Evolutionary conservation across 176 grass and related monocot genomes (phyloP).

Genomic region (Oryza rufipogon): DNA sequence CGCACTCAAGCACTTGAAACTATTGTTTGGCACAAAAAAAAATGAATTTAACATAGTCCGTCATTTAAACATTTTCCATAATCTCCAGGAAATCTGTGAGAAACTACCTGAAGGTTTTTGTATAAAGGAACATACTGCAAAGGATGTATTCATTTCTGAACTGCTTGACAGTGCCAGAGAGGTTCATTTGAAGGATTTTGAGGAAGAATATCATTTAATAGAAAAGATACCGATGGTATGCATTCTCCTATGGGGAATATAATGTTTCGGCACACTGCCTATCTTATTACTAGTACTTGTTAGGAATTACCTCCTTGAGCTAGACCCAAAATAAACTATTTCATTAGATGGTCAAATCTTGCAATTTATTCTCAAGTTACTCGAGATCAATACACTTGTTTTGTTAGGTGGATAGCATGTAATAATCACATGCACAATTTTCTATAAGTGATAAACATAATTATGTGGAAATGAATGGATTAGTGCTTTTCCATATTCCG

Average conservation of each 20-base stretch:
- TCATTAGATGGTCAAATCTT: neutral
- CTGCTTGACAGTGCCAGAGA: conserved; percentile 43
- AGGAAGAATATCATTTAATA: conserved; percentile 53
- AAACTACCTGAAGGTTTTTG: conserved; percentile 45
- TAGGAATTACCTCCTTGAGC: neutral
- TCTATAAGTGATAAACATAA: neutral
- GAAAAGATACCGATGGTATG: conserved; percentile 58
- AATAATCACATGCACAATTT: neutral
- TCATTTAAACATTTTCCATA: conserved; percentile 3
- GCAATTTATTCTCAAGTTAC: neutral
- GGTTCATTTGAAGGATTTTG: conserved; percentile 49
- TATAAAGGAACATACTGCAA: conserved; percentile 31
- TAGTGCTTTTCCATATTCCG: neutral
- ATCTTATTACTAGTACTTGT: neutral
- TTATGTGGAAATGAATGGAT: neutral
- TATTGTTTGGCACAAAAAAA: neutral
- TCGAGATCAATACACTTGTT: neutral
- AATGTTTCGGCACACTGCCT: neutral
- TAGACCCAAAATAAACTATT: neutral
- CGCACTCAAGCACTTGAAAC: neutral
- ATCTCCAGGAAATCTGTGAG: conserved; percentile 47
- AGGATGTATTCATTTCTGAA: conserved; percentile 49
- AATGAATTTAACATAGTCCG: neutral
- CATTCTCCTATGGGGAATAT: neutral
- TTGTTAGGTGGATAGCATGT: neutral